Base-by-base conservation (phyloP, 768 basidiomycete species). In the Pleurotus giganteus region DNA sequence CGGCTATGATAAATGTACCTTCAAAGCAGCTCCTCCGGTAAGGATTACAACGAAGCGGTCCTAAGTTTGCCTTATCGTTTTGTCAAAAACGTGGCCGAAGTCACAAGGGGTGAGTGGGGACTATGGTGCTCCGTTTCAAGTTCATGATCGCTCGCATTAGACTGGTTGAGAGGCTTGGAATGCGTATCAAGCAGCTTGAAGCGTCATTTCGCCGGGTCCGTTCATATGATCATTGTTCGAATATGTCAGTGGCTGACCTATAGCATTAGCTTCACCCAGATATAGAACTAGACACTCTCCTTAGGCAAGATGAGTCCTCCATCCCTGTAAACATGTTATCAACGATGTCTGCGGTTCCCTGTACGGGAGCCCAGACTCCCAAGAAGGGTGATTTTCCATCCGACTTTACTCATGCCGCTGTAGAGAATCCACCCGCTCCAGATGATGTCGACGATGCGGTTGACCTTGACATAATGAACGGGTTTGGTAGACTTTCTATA, bases 11-110 rank as follows among this genome's bases (percentile, higher is more conserved):
- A n/a, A n/a, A n/a, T 81, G 74, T 58, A 74, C 76, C 47, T 69
- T 76, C 36, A 79, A 85, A 17, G 88, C 86, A 66, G 85, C 83
- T 2, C 86, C 88, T 63, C 75, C 81, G 51, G 84, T 85, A 56
- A 47, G 74, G 75, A 66, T 28, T 8, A 13, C 11, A 12, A 19
- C 9, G 4, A 13, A 53, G 29, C 58, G 29, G 6, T 27, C 47
- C 5, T 51, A 56, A 31, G 47, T 19, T 9, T 17, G 17, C 4
- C 29, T 21, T 24, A 41, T 19, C 47, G 32, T 13, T 41, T 15
- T 21, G 31, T 6, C 52, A 79, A 78, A 74, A 78, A 45, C 74
- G 86, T 21, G 86, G 86, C n/a, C n/a, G n/a, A 3, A 77, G 83
- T 34, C 81, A 84, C n/a, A 85, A 85, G 71, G 79, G 82, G 82